phyloP scores from a whole-genome alignment of 106 monocot genomes.

The Agapanthus africanus region DNA sequence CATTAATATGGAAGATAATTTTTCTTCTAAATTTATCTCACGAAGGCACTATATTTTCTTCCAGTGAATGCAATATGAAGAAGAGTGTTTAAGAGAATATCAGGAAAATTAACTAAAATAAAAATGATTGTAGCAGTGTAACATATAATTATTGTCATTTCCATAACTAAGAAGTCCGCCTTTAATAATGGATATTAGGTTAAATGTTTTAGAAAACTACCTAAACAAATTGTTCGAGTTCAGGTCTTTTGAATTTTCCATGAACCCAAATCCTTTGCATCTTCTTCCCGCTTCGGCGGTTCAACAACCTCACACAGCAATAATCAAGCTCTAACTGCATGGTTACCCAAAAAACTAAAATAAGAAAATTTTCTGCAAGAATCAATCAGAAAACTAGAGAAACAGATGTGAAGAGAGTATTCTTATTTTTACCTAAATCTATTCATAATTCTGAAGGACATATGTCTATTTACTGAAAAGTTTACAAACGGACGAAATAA shows the following conservation, averaged over 20 bases:
- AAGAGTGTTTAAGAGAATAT: neutral
- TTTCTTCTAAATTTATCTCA: neutral
- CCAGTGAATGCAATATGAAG: neutral
- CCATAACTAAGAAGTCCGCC: neutral
- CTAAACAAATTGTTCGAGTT: neutral
- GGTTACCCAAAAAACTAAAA: neutral
- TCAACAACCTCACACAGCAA: conserved; percentile 72
- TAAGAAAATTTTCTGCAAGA: neutral
- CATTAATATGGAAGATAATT: neutral
- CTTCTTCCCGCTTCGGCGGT: conserved; percentile 58
- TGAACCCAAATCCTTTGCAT: conserved; percentile 94
- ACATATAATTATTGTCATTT: neutral
- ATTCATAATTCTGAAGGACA: neutral
- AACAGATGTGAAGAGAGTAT: neutral
- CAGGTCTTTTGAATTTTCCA: conserved; percentile 87
- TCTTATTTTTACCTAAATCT: neutral
- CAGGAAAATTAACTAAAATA: neutral
- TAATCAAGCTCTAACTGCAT: conserved; percentile 91
- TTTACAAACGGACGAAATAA: neutral
- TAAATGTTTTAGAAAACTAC: neutral
- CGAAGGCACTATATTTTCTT: neutral
- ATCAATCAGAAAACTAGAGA: too few relatives aligned
- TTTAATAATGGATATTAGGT: neutral
- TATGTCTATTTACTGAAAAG: neutral
- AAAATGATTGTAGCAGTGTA: neutral